These are phyloP conservation scores for Tubosaeta brunneosetosa DNA, from an alignment of 768 basidiomycete species.

Conservation along the genomic window DNA sequence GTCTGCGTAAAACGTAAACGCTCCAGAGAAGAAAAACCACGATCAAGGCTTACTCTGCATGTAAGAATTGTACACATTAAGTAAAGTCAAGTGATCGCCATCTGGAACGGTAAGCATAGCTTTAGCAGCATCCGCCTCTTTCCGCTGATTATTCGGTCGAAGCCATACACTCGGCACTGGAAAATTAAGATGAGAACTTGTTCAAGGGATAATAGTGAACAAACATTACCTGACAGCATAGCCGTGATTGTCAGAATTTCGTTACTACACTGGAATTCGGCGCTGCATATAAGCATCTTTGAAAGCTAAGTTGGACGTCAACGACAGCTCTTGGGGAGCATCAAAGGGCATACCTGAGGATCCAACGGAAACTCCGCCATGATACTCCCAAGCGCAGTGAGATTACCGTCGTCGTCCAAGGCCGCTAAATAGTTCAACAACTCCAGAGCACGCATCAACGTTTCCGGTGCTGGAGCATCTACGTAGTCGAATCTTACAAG, in stretches of 20 bases:
- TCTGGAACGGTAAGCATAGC: conserved; percentile 84
- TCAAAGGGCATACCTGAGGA: conserved; percentile 64
- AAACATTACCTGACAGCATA: conserved; percentile 80
- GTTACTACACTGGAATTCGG: conserved; percentile 94
- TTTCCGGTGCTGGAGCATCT: conserved; percentile 93
- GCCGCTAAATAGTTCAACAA: conserved; percentile 89
- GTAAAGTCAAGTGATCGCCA: conserved; percentile 91
- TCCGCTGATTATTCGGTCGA: conserved; percentile 80
- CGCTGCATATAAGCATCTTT: conserved; percentile 90
- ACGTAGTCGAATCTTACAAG: conserved; percentile 85
- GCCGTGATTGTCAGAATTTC: conserved; percentile 94
- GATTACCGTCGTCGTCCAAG: conserved; percentile 88
- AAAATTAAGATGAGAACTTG: neutral
- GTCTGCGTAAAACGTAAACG: conserved; percentile 40
- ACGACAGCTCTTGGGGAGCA: neutral
- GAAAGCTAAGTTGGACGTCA: conserved; percentile 47
- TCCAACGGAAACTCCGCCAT: conserved; percentile 99
- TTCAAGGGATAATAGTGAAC: neutral
- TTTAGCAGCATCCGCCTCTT: conserved; percentile 92
- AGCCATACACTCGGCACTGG: conserved; percentile 89
- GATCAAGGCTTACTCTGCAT: conserved; percentile 55
- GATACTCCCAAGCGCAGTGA: conserved; percentile 80
- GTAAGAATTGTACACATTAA: conserved; percentile 96
- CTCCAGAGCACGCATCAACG: conserved; percentile 94
- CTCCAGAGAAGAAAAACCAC: neutral